A percentile compares a stretch with the other conserved stretches of the same genome.
Conservation (phyloP, 306 rosid species). For the Oxytropis ochrocephala region DNA sequence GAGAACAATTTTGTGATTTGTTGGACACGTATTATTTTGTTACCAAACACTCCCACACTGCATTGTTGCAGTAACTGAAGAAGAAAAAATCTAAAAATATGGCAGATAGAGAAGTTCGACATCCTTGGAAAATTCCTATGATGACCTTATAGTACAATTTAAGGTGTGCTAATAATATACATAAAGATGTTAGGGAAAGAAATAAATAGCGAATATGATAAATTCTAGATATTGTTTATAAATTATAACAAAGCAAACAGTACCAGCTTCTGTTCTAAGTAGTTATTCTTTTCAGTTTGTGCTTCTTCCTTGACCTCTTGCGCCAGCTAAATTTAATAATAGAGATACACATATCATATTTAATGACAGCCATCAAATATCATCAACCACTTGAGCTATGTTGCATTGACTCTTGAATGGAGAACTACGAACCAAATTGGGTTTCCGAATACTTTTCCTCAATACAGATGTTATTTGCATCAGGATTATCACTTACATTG, state of each 20-base stretch:
- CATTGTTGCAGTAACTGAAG: neutral
- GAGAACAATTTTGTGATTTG: too few species aligned
- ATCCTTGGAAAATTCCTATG: neutral
- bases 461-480: neutral
- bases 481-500: slow-evolving; percentile 19
- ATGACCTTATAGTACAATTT: neutral
- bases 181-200: neutral
- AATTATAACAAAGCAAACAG: slow-evolving; percentile 6
- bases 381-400: slow-evolving; percentile 45
- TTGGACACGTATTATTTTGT: too few species aligned
- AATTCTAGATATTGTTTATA: slow-evolving; percentile 7
- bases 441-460: slow-evolving; percentile 15
- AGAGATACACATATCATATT: slow-evolving; percentile 1
- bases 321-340: slow-evolving; percentile 59
- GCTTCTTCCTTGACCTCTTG: slow-evolving; percentile 55
- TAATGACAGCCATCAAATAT: slow-evolving; percentile 1
- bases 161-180: slow-evolving; percentile 6
- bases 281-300: slow-evolving; percentile 38
- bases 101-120: neutral
- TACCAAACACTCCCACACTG: too few species aligned
- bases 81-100: neutral
- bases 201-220: neutral
- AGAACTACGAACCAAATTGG: slow-evolving; percentile 14
- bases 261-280: slow-evolving; percentile 79
- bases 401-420: slow-evolving; percentile 27